These are phyloP conservation scores for Podaxis sp. DNA, from an alignment of 768 basidiomycete genomes.

Conservation along the genomic window DNA sequence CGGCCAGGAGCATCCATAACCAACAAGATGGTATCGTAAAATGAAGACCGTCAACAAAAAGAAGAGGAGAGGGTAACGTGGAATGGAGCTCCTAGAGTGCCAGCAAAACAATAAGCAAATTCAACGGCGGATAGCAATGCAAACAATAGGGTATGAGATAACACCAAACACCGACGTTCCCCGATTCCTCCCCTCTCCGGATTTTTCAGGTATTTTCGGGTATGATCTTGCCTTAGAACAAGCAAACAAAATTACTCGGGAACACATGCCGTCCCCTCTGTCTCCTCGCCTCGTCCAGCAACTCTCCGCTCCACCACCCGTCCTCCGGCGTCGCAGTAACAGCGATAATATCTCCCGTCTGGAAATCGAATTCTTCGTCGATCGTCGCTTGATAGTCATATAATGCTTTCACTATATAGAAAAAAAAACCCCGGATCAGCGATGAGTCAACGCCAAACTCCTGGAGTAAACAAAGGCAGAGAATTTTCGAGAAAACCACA, in stretches of 20 bases:
- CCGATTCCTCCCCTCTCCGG: not conserved
- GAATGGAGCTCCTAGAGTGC: constrained; percentile 5
- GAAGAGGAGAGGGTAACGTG: not conserved
- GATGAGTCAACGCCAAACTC: not conserved
- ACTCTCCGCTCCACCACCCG: constrained; percentile 95
- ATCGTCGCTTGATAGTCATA: constrained; percentile 85
- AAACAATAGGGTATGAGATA: not conserved
- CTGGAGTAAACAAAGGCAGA: not conserved
- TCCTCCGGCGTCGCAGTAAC: constrained; percentile 93
- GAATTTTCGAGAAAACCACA: not conserved
- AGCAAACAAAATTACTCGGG: constrained; percentile 85
- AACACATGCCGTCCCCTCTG: constrained; percentile 74
- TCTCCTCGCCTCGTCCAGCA: constrained; percentile 74
- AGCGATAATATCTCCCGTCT: constrained; percentile 91
- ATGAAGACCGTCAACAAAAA: not conserved
- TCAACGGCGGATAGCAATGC: not conserved
- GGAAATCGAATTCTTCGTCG: constrained; percentile 96
- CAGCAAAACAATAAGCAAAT: constrained; percentile 5
- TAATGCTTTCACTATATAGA: constrained; percentile 72
- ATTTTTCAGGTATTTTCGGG: not conserved
- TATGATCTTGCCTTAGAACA: constrained; percentile 49
- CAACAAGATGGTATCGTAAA: constrained; percentile 16
- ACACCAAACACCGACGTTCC: not conserved
- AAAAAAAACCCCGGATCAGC: constrained; percentile 6
- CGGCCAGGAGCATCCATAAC: constrained; percentile 15